These are phyloP conservation scores for Candida nonsorbophila DNA, from an alignment of 805 yeast species.

Conservation along the genomic window DNA sequence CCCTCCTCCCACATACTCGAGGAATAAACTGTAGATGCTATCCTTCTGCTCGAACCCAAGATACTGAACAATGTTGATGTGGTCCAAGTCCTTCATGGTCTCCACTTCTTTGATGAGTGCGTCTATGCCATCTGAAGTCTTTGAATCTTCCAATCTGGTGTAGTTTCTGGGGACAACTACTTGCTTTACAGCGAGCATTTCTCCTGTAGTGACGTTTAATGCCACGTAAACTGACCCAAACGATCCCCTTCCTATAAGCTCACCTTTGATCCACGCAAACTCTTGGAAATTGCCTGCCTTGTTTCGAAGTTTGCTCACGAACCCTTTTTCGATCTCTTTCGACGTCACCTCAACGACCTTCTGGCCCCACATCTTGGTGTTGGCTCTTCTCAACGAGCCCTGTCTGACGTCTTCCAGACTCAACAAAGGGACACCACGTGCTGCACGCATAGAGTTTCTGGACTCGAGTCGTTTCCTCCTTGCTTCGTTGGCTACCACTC, in stretches of 20 bases:
- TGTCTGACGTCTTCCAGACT: too few relatives aligned
- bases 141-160: conserved; percentile 18
- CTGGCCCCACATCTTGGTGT: conserved; percentile 98
- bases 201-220: conserved; percentile 92
- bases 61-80: conserved; percentile 90
- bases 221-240: conserved; percentile 93
- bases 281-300: conserved; percentile 66
- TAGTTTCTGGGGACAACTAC: conserved; percentile 55
- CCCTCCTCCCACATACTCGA: conserved; percentile 98
- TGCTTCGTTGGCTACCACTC: conserved; percentile 93
- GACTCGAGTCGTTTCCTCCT: conserved; percentile 28
- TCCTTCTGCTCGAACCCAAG: conserved; percentile 82
- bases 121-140: conserved; percentile 60
- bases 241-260: conserved; percentile 91
- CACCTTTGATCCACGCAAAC: conserved; percentile 98
- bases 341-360: conserved; percentile 86
- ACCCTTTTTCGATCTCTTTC: conserved; percentile 54
- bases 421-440: too few relatives aligned
- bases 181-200: conserved; percentile 97
- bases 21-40: conserved; percentile 74
- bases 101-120: conserved; percentile 89
- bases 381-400: conserved; percentile 56
- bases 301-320: conserved; percentile 58
- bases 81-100: conserved; percentile 90
- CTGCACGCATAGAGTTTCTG: conserved; percentile 7